Evolutionary conservation across 352 stramenopile genomes (phyloP).

Genomic region (Pythium oligandrum): DNA sequence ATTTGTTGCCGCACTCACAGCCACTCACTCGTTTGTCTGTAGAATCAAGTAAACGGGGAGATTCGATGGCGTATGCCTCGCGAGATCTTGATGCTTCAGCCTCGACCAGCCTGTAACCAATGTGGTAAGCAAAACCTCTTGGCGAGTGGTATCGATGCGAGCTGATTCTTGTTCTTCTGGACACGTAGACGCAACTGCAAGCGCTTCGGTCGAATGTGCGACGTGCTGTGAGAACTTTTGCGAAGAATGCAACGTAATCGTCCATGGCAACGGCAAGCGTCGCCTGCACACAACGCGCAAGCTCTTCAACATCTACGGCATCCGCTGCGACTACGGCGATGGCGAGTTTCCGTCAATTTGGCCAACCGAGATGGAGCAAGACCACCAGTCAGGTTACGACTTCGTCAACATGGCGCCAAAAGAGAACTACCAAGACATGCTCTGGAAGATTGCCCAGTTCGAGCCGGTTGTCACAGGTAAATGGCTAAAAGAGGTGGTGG

Average conservation of each 20-base stretch:
- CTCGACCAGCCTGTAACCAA: conserved; percentile 79
- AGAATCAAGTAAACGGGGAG: conserved; percentile 90
- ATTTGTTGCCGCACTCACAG: background rate
- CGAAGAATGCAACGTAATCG: conserved; percentile 69
- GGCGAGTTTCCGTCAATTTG: conserved; percentile 87
- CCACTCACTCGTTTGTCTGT: conserved; percentile 1
- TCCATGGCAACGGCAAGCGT: conserved; percentile 82
- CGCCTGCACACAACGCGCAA: conserved; percentile 63
- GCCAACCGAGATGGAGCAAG: conserved; percentile 86
- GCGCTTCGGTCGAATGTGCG: conserved; percentile 79
- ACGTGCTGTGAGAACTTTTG: conserved; percentile 92
- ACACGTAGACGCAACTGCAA: conserved; percentile 30
- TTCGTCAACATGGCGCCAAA: conserved; percentile 48
- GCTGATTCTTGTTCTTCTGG: too few relatives aligned
- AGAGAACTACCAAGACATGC: conserved; percentile 61
- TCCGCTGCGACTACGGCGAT: conserved; percentile 89
- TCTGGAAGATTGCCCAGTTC: conserved; percentile 59
- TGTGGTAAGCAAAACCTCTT: conserved; percentile 41
- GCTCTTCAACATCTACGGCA: conserved; percentile 91
- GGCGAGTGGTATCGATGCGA: too few relatives aligned
- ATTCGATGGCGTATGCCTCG: conserved; percentile 89
- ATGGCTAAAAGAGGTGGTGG: conserved; percentile 10
- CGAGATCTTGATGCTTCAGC: conserved; percentile 78
- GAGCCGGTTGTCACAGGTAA: conserved; percentile 39
- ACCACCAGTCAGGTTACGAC: conserved; percentile 58